Evolutionary conservation across 495 filamentous ascomycete genomes (phyloP).

Genomic region (Aspergillus bertholletiae): DNA sequence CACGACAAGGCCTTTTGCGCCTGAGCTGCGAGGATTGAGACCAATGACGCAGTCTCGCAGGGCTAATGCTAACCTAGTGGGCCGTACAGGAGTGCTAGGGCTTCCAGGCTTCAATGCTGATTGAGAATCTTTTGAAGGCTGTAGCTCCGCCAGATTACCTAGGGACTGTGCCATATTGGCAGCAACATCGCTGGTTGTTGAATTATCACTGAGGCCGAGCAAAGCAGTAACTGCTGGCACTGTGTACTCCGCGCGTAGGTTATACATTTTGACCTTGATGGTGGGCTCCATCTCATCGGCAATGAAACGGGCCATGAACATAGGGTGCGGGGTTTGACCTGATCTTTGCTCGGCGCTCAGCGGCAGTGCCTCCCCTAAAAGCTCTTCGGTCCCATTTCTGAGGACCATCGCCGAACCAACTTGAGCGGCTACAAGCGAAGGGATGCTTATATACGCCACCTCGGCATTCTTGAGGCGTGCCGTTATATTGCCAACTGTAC

Average conservation of each 20-base stretch:
- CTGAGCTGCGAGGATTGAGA: constrained; percentile 74
- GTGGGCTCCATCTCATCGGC: constrained; percentile 92
- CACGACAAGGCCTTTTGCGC: constrained; percentile 71
- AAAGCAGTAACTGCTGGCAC: constrained; percentile 77
- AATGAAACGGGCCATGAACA: constrained; percentile 79
- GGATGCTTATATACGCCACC: constrained; percentile 79
- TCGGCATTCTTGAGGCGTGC: constrained; percentile 58
- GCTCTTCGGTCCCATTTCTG: constrained; percentile 66
- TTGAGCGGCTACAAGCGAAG: constrained; percentile 73
- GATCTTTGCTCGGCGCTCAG: constrained; percentile 11
- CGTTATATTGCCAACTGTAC: constrained; percentile 62
- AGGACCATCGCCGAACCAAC: constrained; percentile 54
- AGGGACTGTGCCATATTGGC: constrained; percentile 76
- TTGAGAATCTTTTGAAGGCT: constrained; percentile 20
- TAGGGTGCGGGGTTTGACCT: constrained; percentile 39
- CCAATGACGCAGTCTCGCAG: constrained; percentile 78
- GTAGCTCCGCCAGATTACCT: constrained; percentile 65
- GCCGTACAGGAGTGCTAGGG: constrained; percentile 32
- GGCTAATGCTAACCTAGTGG: constrained; percentile 66
- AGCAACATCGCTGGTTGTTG: constrained; percentile 69
- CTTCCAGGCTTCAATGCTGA: constrained; percentile 11
- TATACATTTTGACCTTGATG: constrained; percentile 79
- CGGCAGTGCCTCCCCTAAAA: constrained; percentile 55
- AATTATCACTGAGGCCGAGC: constrained; percentile 62
- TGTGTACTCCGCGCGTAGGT: constrained; percentile 78